These are phyloP conservation scores for Crithidia thermophila DNA, from an alignment of 208 protist genomes.

Conservation along the genomic window DNA sequence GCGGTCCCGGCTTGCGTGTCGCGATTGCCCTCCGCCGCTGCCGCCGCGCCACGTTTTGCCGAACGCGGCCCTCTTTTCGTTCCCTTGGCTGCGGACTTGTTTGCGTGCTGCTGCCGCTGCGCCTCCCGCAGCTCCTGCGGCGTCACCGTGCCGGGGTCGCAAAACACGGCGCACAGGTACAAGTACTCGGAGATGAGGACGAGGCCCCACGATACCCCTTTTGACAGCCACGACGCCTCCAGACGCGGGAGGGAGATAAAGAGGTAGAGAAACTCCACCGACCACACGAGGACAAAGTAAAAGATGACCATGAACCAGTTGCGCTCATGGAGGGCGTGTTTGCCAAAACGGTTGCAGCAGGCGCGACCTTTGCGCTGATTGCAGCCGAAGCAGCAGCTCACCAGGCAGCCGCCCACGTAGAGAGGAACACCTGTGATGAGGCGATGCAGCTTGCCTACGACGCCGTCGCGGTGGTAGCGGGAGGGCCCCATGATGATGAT, in stretches of 20 bases:
- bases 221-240: slow-evolving; percentile 44
- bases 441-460: slow-evolving; percentile 68
- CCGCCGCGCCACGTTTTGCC: neutral
- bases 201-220: slow-evolving; percentile 58
- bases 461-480: slow-evolving; percentile 84
- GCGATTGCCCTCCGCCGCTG: neutral
- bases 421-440: slow-evolving; percentile 37
- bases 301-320: slow-evolving; percentile 88
- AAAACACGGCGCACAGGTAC: slow-evolving; percentile 71
- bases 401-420: slow-evolving; percentile 48
- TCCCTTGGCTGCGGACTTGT: neutral
- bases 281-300: slow-evolving; percentile 86
- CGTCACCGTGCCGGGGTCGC: slow-evolving; percentile 86
- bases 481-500: slow-evolving; percentile 90
- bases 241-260: slow-evolving; percentile 58
- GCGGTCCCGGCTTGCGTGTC: no score
- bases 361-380: slow-evolving; percentile 42
- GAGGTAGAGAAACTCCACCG: slow-evolving; percentile 83
- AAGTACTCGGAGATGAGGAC: slow-evolving; percentile 66
- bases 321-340: slow-evolving; percentile 53
- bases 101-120: slow-evolving; percentile 26
- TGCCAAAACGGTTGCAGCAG: slow-evolving; percentile 38
- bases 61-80: neutral
- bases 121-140: slow-evolving; percentile 33
- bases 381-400: slow-evolving; percentile 51